These are phyloP conservation scores for Geotrichum aggregatum DNA, from an alignment of 1,139 yeast genomes.

Conservation along the genomic window DNA sequence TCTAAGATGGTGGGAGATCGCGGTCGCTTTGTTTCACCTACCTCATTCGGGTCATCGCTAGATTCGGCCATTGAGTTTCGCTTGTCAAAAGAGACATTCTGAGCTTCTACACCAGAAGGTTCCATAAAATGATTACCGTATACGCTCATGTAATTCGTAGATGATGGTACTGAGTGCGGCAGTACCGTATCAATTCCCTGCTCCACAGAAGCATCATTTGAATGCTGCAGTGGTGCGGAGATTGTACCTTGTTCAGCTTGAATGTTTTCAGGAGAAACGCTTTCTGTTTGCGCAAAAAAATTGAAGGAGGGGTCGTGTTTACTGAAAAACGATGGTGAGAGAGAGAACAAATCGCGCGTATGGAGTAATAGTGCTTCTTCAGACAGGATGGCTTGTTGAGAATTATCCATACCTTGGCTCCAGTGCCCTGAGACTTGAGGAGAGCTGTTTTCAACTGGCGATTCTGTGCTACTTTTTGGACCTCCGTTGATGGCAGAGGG, in stretches of 20 bases:
- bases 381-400: slow-evolving; percentile 20
- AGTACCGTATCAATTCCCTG: no score
- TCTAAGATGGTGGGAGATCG: slow-evolving; percentile 16
- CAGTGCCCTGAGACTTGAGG: neutral
- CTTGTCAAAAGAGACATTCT: neutral
- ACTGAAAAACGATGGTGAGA: neutral
- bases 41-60: no score
- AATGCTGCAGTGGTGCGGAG: neutral
- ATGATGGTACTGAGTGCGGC: neutral
- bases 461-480: neutral
- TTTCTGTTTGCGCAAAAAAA: neutral
- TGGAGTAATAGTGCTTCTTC: slow-evolving; percentile 20
- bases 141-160: neutral
- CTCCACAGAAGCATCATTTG: neutral
- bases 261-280: neutral
- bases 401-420: slow-evolving; percentile 19
- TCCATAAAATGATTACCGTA: neutral
- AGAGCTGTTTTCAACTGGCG: slow-evolving; percentile 2
- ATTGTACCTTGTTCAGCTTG: neutral
- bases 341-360: slow-evolving; percentile 10
- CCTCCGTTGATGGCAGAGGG: neutral
- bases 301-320: neutral
- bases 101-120: neutral
- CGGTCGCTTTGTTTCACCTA: neutral
- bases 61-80: neutral